phyloP scores from a whole-genome alignment of 257 asterid species.

The Rhazya stricta region DNA sequence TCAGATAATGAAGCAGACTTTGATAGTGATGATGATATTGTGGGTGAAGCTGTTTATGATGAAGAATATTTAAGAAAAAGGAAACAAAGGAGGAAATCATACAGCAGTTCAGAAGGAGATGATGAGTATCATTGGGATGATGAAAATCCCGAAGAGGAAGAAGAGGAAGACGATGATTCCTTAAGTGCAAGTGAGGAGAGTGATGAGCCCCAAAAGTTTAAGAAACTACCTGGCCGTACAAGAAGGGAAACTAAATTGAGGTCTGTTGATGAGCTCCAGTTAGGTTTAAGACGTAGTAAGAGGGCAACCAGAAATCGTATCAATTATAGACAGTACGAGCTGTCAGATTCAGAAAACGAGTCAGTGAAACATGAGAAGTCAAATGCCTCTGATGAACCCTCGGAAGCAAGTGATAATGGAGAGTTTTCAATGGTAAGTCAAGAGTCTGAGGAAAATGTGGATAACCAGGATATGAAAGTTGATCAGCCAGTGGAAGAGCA shows the following conservation, averaged over 20 bases:
- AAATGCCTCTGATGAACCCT: slow-evolving; percentile 34
- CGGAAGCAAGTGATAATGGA: slow-evolving; percentile 40
- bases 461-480: slow-evolving; percentile 33
- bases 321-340: slow-evolving; percentile 60
- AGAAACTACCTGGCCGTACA: slow-evolving; percentile 50
- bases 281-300: slow-evolving; percentile 85
- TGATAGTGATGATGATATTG: slow-evolving; percentile 88
- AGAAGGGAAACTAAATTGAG: slow-evolving; percentile 68
- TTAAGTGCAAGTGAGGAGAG: slow-evolving; percentile 64
- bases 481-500: slow-evolving; percentile 34
- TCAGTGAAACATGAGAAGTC: slow-evolving; percentile 47
- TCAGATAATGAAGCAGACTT: slow-evolving; percentile 72
- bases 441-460: slow-evolving; percentile 45
- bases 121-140: slow-evolving; percentile 79
- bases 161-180: slow-evolving; percentile 62
- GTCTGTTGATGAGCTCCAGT: slow-evolving; percentile 52
- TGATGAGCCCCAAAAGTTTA: slow-evolving; percentile 41
- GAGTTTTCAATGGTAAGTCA: slow-evolving; percentile 49
- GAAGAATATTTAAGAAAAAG: slow-evolving; percentile 72
- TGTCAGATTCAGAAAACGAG: slow-evolving; percentile 78
- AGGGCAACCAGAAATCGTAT: slow-evolving; percentile 77
- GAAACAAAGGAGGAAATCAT: slow-evolving; percentile 50
- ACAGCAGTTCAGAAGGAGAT: slow-evolving; percentile 93
- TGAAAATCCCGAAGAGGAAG: slow-evolving; percentile 75
- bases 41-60: slow-evolving; percentile 91